Percentiles rank a stretch among this genome's conserved stretches.
Evolutionary conservation across 1,284 basidiomycete species (phyloP).

Genomic region (Waitea zeae): DNA sequence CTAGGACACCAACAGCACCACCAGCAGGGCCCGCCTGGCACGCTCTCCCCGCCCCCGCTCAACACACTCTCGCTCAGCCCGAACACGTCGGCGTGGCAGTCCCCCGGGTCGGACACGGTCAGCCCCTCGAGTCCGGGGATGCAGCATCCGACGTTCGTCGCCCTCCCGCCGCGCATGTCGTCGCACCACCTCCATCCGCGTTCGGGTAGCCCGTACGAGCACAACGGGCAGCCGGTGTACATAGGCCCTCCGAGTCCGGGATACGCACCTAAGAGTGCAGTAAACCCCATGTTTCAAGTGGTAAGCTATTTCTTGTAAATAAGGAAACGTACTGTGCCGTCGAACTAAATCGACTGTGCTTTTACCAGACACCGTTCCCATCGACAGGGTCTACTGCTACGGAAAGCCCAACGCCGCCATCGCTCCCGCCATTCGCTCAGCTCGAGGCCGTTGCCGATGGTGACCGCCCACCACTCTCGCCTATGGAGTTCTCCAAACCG

Average conservation of each 20-base stretch:
- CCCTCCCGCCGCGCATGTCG: slow-evolving; percentile 28
- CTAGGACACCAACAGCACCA: slow-evolving; percentile 52
- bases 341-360: too few relatives aligned
- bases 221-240: slow-evolving; percentile 12
- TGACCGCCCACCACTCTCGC: slow-evolving; percentile 46
- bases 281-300: slow-evolving; percentile 86
- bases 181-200: slow-evolving; percentile 23
- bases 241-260: slow-evolving; percentile 31
- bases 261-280: slow-evolving; percentile 42
- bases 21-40: too few relatives aligned
- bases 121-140: slow-evolving; percentile 7
- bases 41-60: slow-evolving; percentile 56
- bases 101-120: slow-evolving; percentile 10
- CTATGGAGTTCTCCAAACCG: slow-evolving; percentile 57
- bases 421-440: slow-evolving; percentile 59
- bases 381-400: slow-evolving; percentile 18
- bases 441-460: slow-evolving; percentile 69
- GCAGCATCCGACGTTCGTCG: slow-evolving; percentile 15
- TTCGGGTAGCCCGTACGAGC: slow-evolving; percentile 13
- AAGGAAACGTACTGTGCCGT: slow-evolving; percentile 7
- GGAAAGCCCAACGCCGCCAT: slow-evolving; percentile 10
- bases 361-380: slow-evolving; percentile 25
- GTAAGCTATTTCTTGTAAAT: slow-evolving; percentile 29
- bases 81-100: slow-evolving; percentile 25
- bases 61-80: slow-evolving; percentile 56